Conservation (phyloP, 306 rosid species). For the Phaseolus lunatus region DNA sequence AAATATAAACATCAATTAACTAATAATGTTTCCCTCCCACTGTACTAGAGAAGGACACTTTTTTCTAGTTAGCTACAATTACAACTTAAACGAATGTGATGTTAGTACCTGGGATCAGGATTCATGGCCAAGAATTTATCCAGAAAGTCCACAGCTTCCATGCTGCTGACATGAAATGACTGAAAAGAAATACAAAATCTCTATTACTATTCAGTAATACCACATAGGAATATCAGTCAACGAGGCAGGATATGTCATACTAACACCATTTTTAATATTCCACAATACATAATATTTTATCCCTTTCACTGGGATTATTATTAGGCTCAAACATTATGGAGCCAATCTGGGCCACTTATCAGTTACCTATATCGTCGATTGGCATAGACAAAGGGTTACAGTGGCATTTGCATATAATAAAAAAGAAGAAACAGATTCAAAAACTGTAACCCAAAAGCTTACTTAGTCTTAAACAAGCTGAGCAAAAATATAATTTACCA, state of each 20-base stretch:
- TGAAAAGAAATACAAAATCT: slow-evolving; percentile 46
- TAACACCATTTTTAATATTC: neutral
- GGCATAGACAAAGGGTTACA: neutral
- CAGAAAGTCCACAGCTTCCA: slow-evolving; percentile 81
- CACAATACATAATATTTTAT: neutral
- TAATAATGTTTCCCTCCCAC: slow-evolving; percentile 23
- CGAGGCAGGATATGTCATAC: neutral
- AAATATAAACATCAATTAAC: slow-evolving; percentile 29
- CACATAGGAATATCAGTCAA: slow-evolving; percentile 29
- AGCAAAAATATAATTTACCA: slow-evolving; percentile 18
- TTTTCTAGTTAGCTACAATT: slow-evolving; percentile 7
- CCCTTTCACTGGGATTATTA: slow-evolving; percentile 1
- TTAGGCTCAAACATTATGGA: slow-evolving; percentile 21
- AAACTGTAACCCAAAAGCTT: slow-evolving; percentile 3
- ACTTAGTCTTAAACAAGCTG: neutral
- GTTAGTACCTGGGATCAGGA: slow-evolving; percentile 75
- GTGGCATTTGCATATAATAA: slow-evolving; percentile 34
- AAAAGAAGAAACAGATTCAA: slow-evolving; percentile 34
- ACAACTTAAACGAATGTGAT: slow-evolving; percentile 33
- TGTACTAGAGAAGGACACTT: neutral
- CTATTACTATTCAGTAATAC: slow-evolving; percentile 37
- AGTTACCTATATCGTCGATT: neutral
- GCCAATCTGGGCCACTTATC: slow-evolving; percentile 25
- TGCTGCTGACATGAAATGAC: slow-evolving; percentile 72
- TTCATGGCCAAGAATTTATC: slow-evolving; percentile 83